Base-by-base conservation (phyloP, 2,329 filamentous ascomycete genomes). In the Clonostachys chloroleuca region DNA sequence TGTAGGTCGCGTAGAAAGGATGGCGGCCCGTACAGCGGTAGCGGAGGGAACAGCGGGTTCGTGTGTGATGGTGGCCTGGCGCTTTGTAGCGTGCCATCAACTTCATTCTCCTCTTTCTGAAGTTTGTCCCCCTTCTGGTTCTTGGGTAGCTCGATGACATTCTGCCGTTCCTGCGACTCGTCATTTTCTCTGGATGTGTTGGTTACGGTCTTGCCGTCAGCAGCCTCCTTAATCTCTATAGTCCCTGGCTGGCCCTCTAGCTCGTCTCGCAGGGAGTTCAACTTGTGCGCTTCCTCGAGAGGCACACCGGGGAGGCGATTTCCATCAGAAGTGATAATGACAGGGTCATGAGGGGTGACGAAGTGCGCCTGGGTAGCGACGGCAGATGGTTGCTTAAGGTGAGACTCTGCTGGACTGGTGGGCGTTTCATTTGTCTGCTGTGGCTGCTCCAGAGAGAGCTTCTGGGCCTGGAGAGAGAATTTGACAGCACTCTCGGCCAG, bases 21-120 rank as follows among this genome's bases (percentile, higher is more conserved):
- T 0, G 90, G 83, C 1, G 89, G 86, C 0, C 88, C 88, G 56
- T 95, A 96, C 1, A 89, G 71, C 0, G 91, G 91, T 9, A 96
- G 66, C 3, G 89, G 88, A 6, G 91, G 91, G 54, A 96, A 96
- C 6, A 95, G 70, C 4, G 89, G 87, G 54, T 92, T 85, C 3
- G 88, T 92, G 52, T 81, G 78, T 8, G 83, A 83, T 2, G 83
- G 81, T 0, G 86, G 84, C 67, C 75, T 76, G 13, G 74, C 60
- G 49, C 61, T 67, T 40, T 66, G 64, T 16, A 81, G 54, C 14
- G 73, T 73, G 12, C 65, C 71, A 20, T 72, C 74, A 34, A 72
- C 68, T 30, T 6, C 24, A 30, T 30, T 30, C 5, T 74, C 69
- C 47, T 70, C 71, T 50, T 74, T 61, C 47, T 69, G 54, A 6